phyloP scores from a whole-genome alignment of 441 rosid species.

The Isatis lusitanica region DNA sequence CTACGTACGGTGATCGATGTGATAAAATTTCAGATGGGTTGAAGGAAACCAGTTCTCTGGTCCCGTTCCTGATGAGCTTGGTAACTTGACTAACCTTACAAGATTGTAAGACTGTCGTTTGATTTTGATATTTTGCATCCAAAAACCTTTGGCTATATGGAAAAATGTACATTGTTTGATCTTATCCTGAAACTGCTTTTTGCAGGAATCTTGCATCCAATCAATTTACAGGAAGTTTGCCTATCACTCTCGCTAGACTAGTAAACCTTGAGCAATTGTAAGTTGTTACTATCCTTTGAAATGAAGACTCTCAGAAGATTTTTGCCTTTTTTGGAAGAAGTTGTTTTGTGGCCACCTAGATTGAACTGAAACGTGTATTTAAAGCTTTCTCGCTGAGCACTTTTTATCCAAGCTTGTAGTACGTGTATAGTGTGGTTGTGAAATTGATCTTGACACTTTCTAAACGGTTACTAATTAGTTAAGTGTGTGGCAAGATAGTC shows the following conservation, averaged over 20 bases:
- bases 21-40: neutral
- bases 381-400: too few relatives aligned
- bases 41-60: slow-evolving; percentile 31
- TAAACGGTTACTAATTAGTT: too few relatives aligned
- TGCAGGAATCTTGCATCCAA: slow-evolving; percentile 23
- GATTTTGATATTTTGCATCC: neutral
- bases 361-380: too few relatives aligned
- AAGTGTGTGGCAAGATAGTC: too few relatives aligned
- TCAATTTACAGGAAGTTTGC: slow-evolving; percentile 25
- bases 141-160: neutral
- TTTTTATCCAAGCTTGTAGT: too few relatives aligned
- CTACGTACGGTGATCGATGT: neutral
- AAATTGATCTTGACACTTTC: too few relatives aligned
- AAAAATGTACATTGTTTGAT: neutral
- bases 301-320: neutral
- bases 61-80: slow-evolving; percentile 23
- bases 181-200: neutral
- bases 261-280: slow-evolving; percentile 18
- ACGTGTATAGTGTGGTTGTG: too few relatives aligned
- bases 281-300: slow-evolving; percentile 2
- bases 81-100: slow-evolving; percentile 6
- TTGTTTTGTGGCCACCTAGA: too few relatives aligned
- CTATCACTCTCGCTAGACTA: slow-evolving; percentile 17
- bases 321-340: too few relatives aligned
- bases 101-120: slow-evolving; percentile 16